Base-by-base conservation (phyloP, 805 yeast species). In the Kluyveromyces nonfermentans region DNA sequence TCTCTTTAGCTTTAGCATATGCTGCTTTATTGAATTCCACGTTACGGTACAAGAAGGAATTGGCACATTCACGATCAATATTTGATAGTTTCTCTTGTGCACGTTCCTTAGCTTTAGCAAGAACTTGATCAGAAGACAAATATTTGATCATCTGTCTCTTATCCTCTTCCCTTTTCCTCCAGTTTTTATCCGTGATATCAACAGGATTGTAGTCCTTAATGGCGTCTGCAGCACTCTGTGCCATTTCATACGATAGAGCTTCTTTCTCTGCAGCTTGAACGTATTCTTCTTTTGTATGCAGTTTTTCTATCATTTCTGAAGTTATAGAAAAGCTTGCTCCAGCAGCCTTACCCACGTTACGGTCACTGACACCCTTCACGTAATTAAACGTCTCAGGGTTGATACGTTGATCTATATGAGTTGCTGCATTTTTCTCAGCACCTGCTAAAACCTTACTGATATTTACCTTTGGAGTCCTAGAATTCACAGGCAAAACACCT, bases 1-100 rank as follows among this genome's bases (percentile, higher is more conserved):
- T 78, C 49, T 75, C 74, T 59, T 83, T 84, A 2, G 96, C 96
- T 49, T 84, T 67, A 25, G 80, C 79, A 43, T 82, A 72, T 2
- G 96, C 97, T 50, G 75, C 74, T 50, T 78, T 77, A 66, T 86
- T 86, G 57, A 68, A 73, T 37, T 74, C 78, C 15, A 76, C 76
- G 52, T 76, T 75, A 55, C 51, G 53, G 42, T 48, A 58, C 31
- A 56, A 38, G n/a, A 42, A 35, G 21, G 54, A 50, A 31, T 50
- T 35, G 6, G 77, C 74, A 33, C 67, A 65, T 45, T 52, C 55
- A 21, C 68, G 58, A 15, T 81, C 81, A 47, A 68, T 64, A 1
- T 63, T 63, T 46, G 68, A 60, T 30, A 49, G 57, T 52, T 46
- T 60, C 50, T 42, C 46, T 74, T 74, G 67, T 7, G 80, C 82